Evolutionary conservation across 2,329 filamentous ascomycete genomes (phyloP).

Genomic region (Fusarium algeriense): DNA sequence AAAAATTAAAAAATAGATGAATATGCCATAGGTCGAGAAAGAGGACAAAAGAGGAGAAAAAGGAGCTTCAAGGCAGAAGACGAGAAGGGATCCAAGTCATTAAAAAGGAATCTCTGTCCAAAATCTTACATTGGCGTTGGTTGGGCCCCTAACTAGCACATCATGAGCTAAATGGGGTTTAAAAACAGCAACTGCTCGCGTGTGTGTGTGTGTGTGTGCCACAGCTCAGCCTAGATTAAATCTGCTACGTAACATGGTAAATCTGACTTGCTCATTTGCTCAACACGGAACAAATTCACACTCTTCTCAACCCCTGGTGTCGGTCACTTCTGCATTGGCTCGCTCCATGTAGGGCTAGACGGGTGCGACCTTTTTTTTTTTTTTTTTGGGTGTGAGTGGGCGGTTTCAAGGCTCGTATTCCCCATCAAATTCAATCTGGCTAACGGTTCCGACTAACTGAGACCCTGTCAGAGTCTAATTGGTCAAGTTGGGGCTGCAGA

Average conservation of each 20-base stretch:
- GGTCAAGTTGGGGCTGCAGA: background rate
- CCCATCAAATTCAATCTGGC: background rate
- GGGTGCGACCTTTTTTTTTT: background rate
- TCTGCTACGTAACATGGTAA: slow-evolving; percentile 22
- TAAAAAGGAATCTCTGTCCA: background rate
- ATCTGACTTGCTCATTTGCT: slow-evolving; percentile 16
- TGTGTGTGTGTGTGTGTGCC: slow-evolving; percentile 35
- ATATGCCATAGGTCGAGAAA: slow-evolving; percentile 4
- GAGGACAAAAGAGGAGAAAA: background rate
- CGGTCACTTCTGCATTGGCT: slow-evolving; percentile 17
- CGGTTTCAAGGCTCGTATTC: slow-evolving; percentile 34
- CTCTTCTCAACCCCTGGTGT: slow-evolving; percentile 1
- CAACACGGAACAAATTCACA: background rate
- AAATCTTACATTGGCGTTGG: slow-evolving; percentile 8
- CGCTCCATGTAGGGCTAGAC: slow-evolving; percentile 15
- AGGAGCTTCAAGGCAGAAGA: background rate
- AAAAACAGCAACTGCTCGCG: slow-evolving; percentile 46
- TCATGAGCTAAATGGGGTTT: slow-evolving; percentile 5
- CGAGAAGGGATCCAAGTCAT: background rate
- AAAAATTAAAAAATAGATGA: background rate
- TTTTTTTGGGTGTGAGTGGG: slow-evolving; percentile 8
- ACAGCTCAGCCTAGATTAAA: slow-evolving; percentile 9
- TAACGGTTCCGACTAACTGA: slow-evolving; percentile 28
- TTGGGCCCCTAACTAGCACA: background rate
- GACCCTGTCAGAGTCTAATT: background rate